Evolutionary conservation across 2,329 filamentous ascomycete species (phyloP).

Genomic region (Fusarium incarnatum): DNA sequence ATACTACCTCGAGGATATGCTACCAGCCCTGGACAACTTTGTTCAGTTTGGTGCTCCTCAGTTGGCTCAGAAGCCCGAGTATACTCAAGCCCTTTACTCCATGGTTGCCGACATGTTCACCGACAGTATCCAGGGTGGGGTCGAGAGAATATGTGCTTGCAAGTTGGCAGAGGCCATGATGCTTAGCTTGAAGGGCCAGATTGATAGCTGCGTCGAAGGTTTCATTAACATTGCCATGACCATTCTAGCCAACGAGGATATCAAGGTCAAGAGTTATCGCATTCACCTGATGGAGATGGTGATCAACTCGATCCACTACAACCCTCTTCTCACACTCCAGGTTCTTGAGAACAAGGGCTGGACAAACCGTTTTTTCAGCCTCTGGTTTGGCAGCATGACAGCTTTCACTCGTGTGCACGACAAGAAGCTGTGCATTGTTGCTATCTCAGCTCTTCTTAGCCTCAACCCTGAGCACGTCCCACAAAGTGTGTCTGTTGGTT

Average conservation of each 20-base stretch:
- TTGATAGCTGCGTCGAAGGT: slow-evolving; percentile 87
- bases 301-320: slow-evolving; percentile 98
- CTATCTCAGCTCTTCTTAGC: slow-evolving; percentile 86
- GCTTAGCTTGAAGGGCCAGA: slow-evolving; percentile 89
- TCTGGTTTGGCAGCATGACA: slow-evolving; percentile 98
- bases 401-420: slow-evolving; percentile 94
- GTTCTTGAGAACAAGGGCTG: slow-evolving; percentile 91
- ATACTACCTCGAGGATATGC: slow-evolving; percentile 98
- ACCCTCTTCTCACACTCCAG: slow-evolving; percentile 84
- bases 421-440: slow-evolving; percentile 97
- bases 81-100: slow-evolving; percentile 87
- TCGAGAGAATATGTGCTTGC: slow-evolving; percentile 96
- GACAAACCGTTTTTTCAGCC: slow-evolving; percentile 99
- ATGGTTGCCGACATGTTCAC: slow-evolving; percentile 97
- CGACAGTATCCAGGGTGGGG: slow-evolving; percentile 90
- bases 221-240: slow-evolving; percentile 93
- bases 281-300: slow-evolving; percentile 99
- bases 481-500: slow-evolving; percentile 91
- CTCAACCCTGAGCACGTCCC: slow-evolving; percentile 86
- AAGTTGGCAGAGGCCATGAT: slow-evolving; percentile 97
- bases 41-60: slow-evolving; percentile 89
- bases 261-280: slow-evolving; percentile 91
- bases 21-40: slow-evolving; percentile 97
- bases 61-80: slow-evolving; percentile 84
- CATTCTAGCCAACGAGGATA: slow-evolving; percentile 78